Percentiles rank a stretch among this genome's conserved stretches.
These are phyloP conservation scores for Pichia rugopelliculosa DNA, from an alignment of 805 yeast genomes.

Conservation along the genomic window DNA sequence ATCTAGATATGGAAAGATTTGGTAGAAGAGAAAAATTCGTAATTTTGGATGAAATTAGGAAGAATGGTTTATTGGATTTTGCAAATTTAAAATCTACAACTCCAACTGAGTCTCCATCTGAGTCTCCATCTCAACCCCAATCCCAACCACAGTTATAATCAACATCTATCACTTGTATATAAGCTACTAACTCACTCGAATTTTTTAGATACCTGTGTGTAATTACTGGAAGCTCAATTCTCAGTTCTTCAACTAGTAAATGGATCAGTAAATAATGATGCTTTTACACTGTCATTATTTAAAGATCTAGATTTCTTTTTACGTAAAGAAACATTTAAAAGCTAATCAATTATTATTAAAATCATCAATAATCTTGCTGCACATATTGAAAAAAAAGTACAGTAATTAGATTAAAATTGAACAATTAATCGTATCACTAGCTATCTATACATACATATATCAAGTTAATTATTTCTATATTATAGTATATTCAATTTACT, in stretches of 20 bases:
- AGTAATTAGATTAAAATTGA: no score
- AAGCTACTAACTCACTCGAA: neutral
- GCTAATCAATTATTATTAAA: no score
- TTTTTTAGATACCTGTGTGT: neutral
- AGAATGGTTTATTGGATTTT: conserved; percentile 22
- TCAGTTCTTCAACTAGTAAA: neutral
- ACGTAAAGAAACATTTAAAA: no score
- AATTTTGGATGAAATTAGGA: conserved; percentile 53
- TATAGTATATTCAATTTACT: no score
- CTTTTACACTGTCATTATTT: no score
- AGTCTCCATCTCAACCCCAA: neutral
- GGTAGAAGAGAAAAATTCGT: conserved; percentile 63
- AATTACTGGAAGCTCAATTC: neutral
- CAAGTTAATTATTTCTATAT: no score
- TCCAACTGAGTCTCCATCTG: neutral
- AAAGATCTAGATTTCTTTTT: no score
- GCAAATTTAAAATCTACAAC: neutral
- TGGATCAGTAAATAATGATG: no score
- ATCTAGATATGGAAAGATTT: conserved; percentile 47
- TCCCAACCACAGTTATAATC: neutral
- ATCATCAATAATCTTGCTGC: no score
- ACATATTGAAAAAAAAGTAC: no score
- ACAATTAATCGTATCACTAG: no score
- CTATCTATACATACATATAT: no score
- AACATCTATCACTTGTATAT: neutral